Percentiles rank a stretch among this genome's conserved stretches.
These are phyloP conservation scores for Mucuna pruriens DNA, from an alignment of 306 rosid genomes.

Conservation along the genomic window DNA sequence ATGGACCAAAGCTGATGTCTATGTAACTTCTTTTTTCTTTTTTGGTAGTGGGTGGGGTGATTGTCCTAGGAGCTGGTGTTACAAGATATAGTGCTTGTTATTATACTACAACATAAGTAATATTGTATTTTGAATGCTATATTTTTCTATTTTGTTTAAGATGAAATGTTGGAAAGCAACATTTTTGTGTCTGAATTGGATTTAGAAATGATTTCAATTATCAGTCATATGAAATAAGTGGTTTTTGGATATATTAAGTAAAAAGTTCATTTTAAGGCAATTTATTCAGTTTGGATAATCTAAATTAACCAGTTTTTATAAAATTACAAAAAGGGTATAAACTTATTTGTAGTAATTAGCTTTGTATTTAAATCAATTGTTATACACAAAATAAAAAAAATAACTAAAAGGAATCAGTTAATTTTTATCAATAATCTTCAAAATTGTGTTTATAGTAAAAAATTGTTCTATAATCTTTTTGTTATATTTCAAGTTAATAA, in stretches of 20 bases:
- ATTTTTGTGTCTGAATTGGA: neutral
- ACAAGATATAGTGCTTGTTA: neutral
- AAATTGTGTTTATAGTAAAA: too few species aligned
- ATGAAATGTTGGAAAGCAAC: neutral
- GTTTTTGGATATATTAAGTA: neutral
- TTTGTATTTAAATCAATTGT: neutral
- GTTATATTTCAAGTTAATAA: too few species aligned
- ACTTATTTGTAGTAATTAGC: neutral
- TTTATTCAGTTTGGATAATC: neutral
- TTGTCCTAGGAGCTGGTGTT: constrained; percentile 7
- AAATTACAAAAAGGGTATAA: neutral
- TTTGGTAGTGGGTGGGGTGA: neutral
- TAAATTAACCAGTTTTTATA: neutral
- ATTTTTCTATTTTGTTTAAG: neutral
- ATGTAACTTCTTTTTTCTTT: constrained; percentile 34
- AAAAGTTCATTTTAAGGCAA: neutral
- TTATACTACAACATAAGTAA: neutral
- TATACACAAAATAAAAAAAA: neutral
- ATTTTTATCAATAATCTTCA: too few species aligned
- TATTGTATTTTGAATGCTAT: neutral
- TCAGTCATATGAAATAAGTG: neutral
- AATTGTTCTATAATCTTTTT: too few species aligned
- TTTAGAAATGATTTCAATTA: neutral
- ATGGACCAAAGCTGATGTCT: constrained; percentile 91
- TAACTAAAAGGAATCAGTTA: too few species aligned